phyloP scores from a whole-genome alignment of 352 stramenopile species.

The Phytophthora crassamura region DNA sequence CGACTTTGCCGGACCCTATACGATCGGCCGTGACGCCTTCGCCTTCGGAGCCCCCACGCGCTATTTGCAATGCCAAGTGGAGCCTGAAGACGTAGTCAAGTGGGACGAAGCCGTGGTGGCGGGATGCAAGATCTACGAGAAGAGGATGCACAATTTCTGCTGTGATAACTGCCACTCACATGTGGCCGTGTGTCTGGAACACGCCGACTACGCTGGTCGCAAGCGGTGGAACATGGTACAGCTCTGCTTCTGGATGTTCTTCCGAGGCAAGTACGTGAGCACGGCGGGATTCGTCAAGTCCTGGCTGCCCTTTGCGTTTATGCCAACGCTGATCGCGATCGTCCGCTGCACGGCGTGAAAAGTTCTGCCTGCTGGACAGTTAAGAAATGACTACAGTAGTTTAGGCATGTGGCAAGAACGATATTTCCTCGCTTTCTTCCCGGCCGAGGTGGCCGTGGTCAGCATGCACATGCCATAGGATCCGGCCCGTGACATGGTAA shows the following conservation, averaged over 20 bases:
- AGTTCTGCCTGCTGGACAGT: too few relatives aligned
- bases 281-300: slow-evolving; percentile 43
- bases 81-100: slow-evolving; percentile 50
- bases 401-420: slow-evolving; percentile 4
- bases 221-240: slow-evolving; percentile 82
- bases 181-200: slow-evolving; percentile 86
- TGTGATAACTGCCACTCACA: slow-evolving; percentile 99
- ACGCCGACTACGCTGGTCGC: slow-evolving; percentile 56
- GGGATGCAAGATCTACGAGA: slow-evolving; percentile 93
- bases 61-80: slow-evolving; percentile 87
- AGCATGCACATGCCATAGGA: slow-evolving; percentile 2
- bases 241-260: slow-evolving; percentile 87
- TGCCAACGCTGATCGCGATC: slow-evolving; percentile 36
- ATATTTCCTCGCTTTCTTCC: neutral
- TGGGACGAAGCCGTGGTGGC: slow-evolving; percentile 92
- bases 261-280: slow-evolving; percentile 65
- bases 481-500: neutral
- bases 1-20: slow-evolving; percentile 97
- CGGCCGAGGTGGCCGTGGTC: neutral
- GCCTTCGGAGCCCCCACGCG: slow-evolving; percentile 89
- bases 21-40: slow-evolving; percentile 89
- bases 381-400: too few relatives aligned
- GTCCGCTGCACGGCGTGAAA: slow-evolving; percentile 37
- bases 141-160: slow-evolving; percentile 96
- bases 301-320: slow-evolving; percentile 44